Evolutionary conservation across 179 eudicot species (phyloP).

Genomic region (Spinacia oleracea): DNA sequence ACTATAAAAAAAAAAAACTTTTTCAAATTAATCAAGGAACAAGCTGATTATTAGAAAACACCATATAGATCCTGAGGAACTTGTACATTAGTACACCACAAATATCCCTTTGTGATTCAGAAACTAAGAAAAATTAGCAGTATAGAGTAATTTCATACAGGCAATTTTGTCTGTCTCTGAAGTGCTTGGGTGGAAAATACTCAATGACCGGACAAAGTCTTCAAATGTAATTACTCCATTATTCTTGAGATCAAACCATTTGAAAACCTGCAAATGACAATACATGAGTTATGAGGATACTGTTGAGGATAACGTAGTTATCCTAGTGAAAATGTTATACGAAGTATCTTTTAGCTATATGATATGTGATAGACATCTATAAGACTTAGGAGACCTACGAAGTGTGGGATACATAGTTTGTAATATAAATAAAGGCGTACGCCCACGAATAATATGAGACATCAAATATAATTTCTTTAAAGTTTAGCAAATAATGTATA

Average conservation of each 20-base stretch:
- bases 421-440: no score
- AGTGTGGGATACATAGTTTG: no score
- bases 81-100: not conserved
- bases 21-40: not conserved
- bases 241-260: constrained; percentile 60
- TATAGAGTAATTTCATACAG: constrained; percentile 42
- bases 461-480: no score
- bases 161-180: constrained; percentile 58
- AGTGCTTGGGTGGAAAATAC: constrained; percentile 71
- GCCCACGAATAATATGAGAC: no score
- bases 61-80: constrained; percentile 14
- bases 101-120: not conserved
- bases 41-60: not conserved
- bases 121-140: not conserved
- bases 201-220: constrained; percentile 78
- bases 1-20: not conserved
- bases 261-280: constrained; percentile 56
- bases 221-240: constrained; percentile 76
- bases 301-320: no score
- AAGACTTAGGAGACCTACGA: no score
- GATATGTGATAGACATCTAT: no score
- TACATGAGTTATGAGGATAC: not conserved
- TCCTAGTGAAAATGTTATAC: no score
- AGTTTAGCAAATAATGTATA: not conserved
- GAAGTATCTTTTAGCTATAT: no score